These are phyloP conservation scores for Halteria grandinella DNA, from an alignment of 73 alveolate genomes.

Conservation along the genomic window DNA sequence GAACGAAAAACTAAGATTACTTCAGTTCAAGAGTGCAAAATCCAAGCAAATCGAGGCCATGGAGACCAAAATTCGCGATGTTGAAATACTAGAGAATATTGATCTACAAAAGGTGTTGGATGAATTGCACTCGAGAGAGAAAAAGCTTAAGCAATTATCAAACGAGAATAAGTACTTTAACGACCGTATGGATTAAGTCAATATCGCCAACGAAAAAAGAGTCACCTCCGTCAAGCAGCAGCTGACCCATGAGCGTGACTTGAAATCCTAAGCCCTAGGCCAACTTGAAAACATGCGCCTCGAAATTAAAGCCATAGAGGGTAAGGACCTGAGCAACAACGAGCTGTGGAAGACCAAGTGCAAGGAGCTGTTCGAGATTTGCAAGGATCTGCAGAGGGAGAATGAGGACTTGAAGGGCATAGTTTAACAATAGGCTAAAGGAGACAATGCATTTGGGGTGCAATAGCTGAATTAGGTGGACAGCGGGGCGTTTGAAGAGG, in stretches of 20 bases:
- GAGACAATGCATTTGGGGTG: no score
- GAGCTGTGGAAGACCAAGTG: constrained; percentile 64
- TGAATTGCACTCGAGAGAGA: constrained; percentile 59
- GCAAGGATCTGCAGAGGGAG: constrained; percentile 57
- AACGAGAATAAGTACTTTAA: constrained; percentile 21
- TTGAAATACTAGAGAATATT: constrained; percentile 69
- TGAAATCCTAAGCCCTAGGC: constrained; percentile 35
- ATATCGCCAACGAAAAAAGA: constrained; percentile 36
- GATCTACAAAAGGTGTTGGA: constrained; percentile 67
- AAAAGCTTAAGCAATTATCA: constrained; percentile 39
- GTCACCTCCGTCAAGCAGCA: constrained; percentile 35
- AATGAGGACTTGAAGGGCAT: constrained; percentile 20
- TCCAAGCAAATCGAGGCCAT: constrained; percentile 67
- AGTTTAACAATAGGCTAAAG: no score
- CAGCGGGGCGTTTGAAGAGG: no score
- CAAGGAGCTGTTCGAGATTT: constrained; percentile 56
- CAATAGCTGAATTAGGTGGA: no score
- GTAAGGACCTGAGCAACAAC: constrained; percentile 32
- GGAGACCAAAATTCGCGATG: constrained; percentile 65
- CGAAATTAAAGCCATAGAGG: constrained; percentile 58
- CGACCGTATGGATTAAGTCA: constrained; percentile 17
- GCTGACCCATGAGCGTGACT: constrained; percentile 20
- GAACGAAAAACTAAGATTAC: constrained; percentile 63
- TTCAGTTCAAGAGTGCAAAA: constrained; percentile 59
- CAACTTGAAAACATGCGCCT: constrained; percentile 40